These are phyloP conservation scores for Kwoniella dendrophila DNA, from an alignment of 768 basidiomycete genomes.

Conservation along the genomic window DNA sequence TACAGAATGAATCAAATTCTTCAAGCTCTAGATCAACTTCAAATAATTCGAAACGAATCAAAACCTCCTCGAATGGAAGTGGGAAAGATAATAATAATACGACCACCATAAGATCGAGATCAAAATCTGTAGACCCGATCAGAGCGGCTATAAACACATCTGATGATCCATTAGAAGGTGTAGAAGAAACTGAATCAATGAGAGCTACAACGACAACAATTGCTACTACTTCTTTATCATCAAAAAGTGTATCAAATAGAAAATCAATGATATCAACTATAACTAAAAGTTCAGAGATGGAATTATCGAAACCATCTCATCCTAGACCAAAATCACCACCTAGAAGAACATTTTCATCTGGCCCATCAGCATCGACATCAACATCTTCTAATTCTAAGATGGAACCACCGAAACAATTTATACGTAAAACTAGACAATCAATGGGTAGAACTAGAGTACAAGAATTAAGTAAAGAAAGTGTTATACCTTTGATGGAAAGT, in stretches of 20 bases:
- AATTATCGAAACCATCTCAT: conserved; percentile 20
- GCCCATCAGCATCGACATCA: conserved; percentile 9
- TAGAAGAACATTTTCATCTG: conserved; percentile 4
- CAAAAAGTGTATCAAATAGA: too few relatives aligned
- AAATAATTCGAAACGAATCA: conserved; percentile 11
- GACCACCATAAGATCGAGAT: conserved; percentile 20
- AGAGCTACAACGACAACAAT: neutral
- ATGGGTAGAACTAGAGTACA: conserved; percentile 20
- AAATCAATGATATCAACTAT: too few relatives aligned
- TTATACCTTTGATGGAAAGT: conserved; percentile 47
- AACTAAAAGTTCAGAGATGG: too few relatives aligned
- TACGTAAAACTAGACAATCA: conserved; percentile 40
- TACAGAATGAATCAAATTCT: neutral
- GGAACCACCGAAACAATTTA: conserved; percentile 35
- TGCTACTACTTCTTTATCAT: neutral
- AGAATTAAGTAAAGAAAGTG: conserved; percentile 34
- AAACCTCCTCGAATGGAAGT: conserved; percentile 6
- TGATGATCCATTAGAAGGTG: conserved; percentile 23
- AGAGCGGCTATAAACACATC: conserved; percentile 30
- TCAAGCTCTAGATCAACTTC: neutral
- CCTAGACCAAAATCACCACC: conserved; percentile 40
- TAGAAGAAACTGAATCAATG: conserved; percentile 21
- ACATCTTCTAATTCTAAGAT: conserved; percentile 20
- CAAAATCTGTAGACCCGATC: conserved; percentile 25
- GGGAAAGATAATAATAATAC: too few relatives aligned